Evolutionary conservation across 495 filamentous ascomycete species (phyloP), one percentile per base, ranked within the genome.

Genomic region (Clohesyomyces aquaticus): DNA sequence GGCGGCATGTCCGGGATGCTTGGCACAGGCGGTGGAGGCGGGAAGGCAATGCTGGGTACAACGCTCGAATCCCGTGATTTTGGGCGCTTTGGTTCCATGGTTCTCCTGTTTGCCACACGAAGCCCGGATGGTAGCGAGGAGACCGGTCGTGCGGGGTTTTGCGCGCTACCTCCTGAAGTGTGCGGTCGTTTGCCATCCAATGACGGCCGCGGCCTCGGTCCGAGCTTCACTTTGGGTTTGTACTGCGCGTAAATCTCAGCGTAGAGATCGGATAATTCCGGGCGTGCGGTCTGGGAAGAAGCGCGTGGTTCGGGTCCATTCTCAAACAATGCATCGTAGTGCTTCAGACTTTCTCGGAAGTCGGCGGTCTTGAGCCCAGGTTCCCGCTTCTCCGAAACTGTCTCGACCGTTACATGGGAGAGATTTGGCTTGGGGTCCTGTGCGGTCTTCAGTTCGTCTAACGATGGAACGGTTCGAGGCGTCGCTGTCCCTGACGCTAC

Each of bases 1-100:
- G 55, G n/a, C 8, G 69, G 27, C 29, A 74, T 70, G 12, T 74
- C 71, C 0, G 73, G 73, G 10, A 71, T 56, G 41, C 69, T 46
- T 3, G 75, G 76, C 10, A 77, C 69, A 12, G 76, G 74, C 16
- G 75, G 74, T n/a, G 75, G 75, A 21, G 66, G 50, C 10, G 75
- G 73, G 6, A 75, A 59, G 8, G 61, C 59, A 10, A 70, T 61
- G 23, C 54, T 63, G 29, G 65, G 64, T 11, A 67, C 51, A 29
- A 54, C 32, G 55, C 54, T 74, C 14, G 69, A 65, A 23, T 69
- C 66, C 42, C 74, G 54, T 10, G 69, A 71, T 49, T 72, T 68
- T 23, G 67, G 70, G 26, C 66, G 65, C 26, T 55, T 62, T 12
- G 63, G 63, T 28, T 74, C 69, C 22, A 48, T 62, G 35, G 63